Evolutionary conservation across 2,329 filamentous ascomycete species (phyloP), one percentile per base, ranked within the genome.

Genomic region (Xylariaceae sp.): DNA sequence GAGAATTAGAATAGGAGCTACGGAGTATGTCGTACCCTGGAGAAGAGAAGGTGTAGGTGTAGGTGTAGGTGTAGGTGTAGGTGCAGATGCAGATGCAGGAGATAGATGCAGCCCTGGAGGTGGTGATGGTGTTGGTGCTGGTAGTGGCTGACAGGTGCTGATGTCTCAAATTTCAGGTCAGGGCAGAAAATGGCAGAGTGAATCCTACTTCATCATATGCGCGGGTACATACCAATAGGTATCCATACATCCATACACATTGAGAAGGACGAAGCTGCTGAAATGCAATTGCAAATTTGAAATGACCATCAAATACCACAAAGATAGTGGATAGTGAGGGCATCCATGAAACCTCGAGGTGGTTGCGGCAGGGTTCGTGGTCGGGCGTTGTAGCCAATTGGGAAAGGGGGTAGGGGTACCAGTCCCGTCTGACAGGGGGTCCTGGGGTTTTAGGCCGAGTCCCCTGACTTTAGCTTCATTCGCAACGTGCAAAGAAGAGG

Each of bases 381-480:
- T 44, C 52, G 47, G 59, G 51, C 29, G 29, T 49, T 32, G 29
- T 49, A 41, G 50, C 62, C 62, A 63, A 60, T 63, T 48, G 58
- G 58, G 58, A 64, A 64, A 64, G 54, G 58, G 60, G 60, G 60
- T 20, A 57, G 60, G 45, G 54, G 53, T 51, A 21, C 32, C 32
- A 14, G 12, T 37, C 32, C 32, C 12, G 32, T 37, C 32, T 12
- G 32, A 37, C 45, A 9, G 20, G 37, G 20, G 1, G 37, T 20
- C 58, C 20, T 29, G 57, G 56, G 52, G 37, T 20, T 43, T 18
- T 14, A 40, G 4, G 42, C 16, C 18, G 19, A 41, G 41, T 26
- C 23, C 50, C 18, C 45, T 54, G 29, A 37, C 32, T 37, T 14
- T 37, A 37, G 32, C 32, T 37, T 37, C 32, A 37, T 37, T 37